phyloP scores from a whole-genome alignment of 2,329 filamentous ascomycete genomes.

The Fusarium dlaminii region DNA sequence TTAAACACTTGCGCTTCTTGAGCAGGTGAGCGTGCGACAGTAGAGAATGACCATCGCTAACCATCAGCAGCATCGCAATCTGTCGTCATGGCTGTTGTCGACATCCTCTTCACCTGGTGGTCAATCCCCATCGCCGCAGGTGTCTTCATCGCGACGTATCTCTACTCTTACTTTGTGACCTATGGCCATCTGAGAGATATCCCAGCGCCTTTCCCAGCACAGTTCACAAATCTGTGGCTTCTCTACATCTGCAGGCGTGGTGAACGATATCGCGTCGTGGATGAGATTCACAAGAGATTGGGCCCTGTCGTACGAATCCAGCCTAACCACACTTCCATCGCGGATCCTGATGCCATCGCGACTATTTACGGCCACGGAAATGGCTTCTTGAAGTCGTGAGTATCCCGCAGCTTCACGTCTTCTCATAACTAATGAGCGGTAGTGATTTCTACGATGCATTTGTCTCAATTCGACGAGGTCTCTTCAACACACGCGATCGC shows the following conservation, averaged over 20 bases:
- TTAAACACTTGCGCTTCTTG: background rate
- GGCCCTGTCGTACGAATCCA: constrained; percentile 86
- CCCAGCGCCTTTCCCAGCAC: constrained; percentile 69
- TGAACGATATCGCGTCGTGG: constrained; percentile 69
- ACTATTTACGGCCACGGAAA: constrained; percentile 83
- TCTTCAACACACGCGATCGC: constrained; percentile 90
- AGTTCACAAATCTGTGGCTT: constrained; percentile 84
- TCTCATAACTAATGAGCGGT: background rate
- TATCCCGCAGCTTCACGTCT: background rate
- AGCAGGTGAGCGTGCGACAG: background rate
- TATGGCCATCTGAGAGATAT: constrained; percentile 61
- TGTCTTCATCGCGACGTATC: constrained; percentile 62
- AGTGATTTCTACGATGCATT: constrained; percentile 93
- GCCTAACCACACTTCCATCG: constrained; percentile 84
- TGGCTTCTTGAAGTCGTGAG: constrained; percentile 75
- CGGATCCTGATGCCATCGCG: constrained; percentile 80
- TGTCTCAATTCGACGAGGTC: constrained; percentile 82
- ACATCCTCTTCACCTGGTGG: constrained; percentile 56
- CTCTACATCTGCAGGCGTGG: constrained; percentile 73
- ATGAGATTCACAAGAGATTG: constrained; percentile 77
- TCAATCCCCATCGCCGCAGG: constrained; percentile 57
- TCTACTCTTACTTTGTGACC: constrained; percentile 69
- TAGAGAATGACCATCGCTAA: background rate
- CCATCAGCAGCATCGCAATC: background rate
- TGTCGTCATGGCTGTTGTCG: constrained; percentile 43